Conservation (phyloP, 139 green algal genomes). For the Microglena sp. region DNA sequence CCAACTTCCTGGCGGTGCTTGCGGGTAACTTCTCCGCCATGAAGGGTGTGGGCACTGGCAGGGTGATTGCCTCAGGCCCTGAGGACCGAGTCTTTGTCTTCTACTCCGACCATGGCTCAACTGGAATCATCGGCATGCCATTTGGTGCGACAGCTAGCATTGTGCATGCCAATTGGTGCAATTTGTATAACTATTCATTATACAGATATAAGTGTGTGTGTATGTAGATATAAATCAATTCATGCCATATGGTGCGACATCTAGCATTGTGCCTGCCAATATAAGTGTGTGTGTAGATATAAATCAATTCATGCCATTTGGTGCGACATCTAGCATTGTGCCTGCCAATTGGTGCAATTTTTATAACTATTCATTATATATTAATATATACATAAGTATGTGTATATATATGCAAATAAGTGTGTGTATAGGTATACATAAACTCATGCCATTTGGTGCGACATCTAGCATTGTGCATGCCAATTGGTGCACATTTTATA, state of each 20-base stretch:
- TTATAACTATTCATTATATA: neutral
- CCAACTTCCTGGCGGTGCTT: conserved; percentile 78
- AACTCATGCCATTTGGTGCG: conserved; percentile 74
- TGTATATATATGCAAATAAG: too few relatives aligned
- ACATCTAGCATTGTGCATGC: neutral
- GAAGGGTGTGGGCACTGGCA: conserved; percentile 22
- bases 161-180: too few relatives aligned
- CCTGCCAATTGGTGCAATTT: too few relatives aligned
- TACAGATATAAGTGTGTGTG: neutral
- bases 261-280: too few relatives aligned
- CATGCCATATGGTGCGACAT: too few relatives aligned
- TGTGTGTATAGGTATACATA: too few relatives aligned
- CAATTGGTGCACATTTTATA: too few relatives aligned
- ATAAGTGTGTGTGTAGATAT: too few relatives aligned
- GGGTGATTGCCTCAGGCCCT: conserved; percentile 45
- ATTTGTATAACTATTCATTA: neutral
- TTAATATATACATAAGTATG: too few relatives aligned
- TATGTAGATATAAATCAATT: neutral
- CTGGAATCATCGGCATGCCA: conserved; percentile 87
- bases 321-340: conserved; percentile 14
- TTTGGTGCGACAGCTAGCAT: conserved; percentile 21
- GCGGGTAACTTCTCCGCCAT: conserved; percentile 17
- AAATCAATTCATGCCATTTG: conserved; percentile 84
- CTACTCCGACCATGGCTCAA: conserved; percentile 71
- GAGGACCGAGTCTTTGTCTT: conserved; percentile 79